These are phyloP conservation scores for Boletus subcaerulescens DNA, from an alignment of 768 basidiomycete species.

Conservation along the genomic window DNA sequence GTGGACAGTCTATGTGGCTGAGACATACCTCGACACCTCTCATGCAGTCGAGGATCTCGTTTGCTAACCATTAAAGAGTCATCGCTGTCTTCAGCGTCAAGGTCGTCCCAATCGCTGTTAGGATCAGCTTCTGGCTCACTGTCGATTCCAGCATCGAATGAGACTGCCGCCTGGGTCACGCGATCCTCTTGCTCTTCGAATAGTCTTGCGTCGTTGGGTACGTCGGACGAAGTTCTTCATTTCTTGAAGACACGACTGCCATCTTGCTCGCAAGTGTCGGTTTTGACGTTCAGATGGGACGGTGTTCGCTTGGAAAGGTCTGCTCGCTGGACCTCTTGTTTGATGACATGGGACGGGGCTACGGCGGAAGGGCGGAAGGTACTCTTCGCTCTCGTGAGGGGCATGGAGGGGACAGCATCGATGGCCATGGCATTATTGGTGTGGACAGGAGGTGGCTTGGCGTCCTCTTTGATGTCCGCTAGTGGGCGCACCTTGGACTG, in stretches of 20 bases:
- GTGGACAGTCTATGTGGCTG: not conserved
- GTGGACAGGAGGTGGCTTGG: slow-evolving; percentile 14
- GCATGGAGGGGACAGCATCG: slow-evolving; percentile 38
- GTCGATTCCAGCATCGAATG: slow-evolving; percentile 40
- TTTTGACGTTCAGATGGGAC: slow-evolving; percentile 29
- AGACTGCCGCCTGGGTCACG: slow-evolving; percentile 35
- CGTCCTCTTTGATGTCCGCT: slow-evolving; percentile 29
- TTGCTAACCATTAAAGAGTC: slow-evolving; percentile 93
- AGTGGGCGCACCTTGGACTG: slow-evolving; percentile 22
- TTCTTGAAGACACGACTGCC: slow-evolving; percentile 66
- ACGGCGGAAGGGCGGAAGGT: slow-evolving; percentile 32
- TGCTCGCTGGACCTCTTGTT: slow-evolving; percentile 27
- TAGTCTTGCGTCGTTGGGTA: slow-evolving; percentile 41
- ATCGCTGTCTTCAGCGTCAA: slow-evolving; percentile 87
- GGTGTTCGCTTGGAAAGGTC: slow-evolving; percentile 33
- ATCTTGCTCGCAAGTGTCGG: slow-evolving; percentile 52
- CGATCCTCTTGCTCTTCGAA: slow-evolving; percentile 44
- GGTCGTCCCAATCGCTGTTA: slow-evolving; percentile 78
- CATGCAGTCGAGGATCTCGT: slow-evolving; percentile 91
- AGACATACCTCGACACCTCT: slow-evolving; percentile 72
- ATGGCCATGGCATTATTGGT: slow-evolving; percentile 55
- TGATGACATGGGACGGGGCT: slow-evolving; percentile 20
- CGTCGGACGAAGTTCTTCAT: slow-evolving; percentile 68
- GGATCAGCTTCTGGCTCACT: slow-evolving; percentile 64
- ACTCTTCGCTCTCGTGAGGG: not conserved